Evolutionary conservation across 169 alveolate species (phyloP), one percentile per base, ranked within the genome.

Genomic region (Babesia divergens): DNA sequence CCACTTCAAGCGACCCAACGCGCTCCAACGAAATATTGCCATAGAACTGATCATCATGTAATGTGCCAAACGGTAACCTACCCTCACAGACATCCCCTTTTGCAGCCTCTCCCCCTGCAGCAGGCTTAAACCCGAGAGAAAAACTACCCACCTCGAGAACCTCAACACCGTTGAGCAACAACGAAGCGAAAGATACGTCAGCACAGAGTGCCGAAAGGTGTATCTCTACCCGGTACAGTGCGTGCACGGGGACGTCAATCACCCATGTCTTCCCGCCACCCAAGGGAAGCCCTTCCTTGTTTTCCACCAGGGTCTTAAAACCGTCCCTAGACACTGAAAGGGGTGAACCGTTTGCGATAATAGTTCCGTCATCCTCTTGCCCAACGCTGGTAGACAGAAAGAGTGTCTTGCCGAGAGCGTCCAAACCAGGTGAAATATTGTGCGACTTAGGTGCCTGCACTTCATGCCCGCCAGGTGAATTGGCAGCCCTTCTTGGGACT

Each of bases 161-260:
- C 20, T 62, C 79, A 4, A 58, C 66, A 9, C 72, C 79, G 44
- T 80, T 80, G 47, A 80, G 18, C 18, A 31, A 49, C 35, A 80
- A 65, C 0, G 83, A 64, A 2, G 72, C 54, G 22, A 54, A 43
- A 6, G 32, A 40, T 18, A 59, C 59, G 43, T 32, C 60, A 28
- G 32, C 20, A 28, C 88, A 80, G 37, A 64, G 31, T 5, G 82
- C 65, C 1, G 74, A 44, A 4, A 80, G 53, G 16, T 40, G 37
- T n/a, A 80, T 46, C 44, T 55, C 75, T 14, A 80, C 56, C 9
- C 44, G 40, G 62, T 46, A 80, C 18, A 50, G 44, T 13, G 80
- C 83, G 34, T 80, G 77, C 47, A 20, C 65, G 0, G 83, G 88
- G 53, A 64, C 88, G 32, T 80, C 88, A 6, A 80, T 1, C 24